Conservation (phyloP, 2,329 filamentous ascomycete species). For the Colletotrichum liriopes region DNA sequence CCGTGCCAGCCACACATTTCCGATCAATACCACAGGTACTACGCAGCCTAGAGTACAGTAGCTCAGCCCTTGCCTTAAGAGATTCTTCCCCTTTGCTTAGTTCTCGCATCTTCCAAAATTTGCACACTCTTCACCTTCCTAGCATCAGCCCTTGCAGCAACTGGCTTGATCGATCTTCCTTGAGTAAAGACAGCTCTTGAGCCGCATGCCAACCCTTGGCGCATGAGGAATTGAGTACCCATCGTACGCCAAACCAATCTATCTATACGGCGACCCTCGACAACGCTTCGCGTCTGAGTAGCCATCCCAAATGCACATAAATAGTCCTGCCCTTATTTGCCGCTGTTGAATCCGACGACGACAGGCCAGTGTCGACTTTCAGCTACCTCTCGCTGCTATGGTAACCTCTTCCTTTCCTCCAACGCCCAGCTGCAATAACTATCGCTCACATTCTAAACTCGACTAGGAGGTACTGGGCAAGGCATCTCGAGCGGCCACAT, state of each 20-base stretch:
- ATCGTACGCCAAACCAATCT: not conserved
- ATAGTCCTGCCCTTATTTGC: not conserved
- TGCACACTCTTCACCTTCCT: not conserved
- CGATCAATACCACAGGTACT: slow-evolving; percentile 1
- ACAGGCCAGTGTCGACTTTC: not conserved
- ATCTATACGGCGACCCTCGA: not conserved
- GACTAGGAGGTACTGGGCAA: slow-evolving; percentile 35
- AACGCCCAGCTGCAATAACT: not conserved
- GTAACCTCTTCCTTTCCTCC: not conserved
- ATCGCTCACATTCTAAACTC: not conserved
- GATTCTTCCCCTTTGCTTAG: not conserved
- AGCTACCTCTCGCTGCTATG: not conserved
- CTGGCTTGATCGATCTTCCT: not conserved
- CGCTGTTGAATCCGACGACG: not conserved
- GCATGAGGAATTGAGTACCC: not conserved
- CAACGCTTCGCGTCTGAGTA: not conserved
- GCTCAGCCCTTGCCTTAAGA: not conserved
- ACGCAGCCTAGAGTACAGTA: not conserved
- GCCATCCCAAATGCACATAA: not conserved
- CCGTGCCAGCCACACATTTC: slow-evolving; percentile 7
- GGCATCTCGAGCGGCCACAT: slow-evolving; percentile 60
- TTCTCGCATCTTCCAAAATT: not conserved
- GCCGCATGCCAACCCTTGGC: not conserved
- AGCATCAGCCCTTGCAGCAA: not conserved
- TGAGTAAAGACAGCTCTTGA: not conserved